A percentile compares a stretch with the other conserved stretches of the same genome.
Conservation (phyloP, 495 filamentous ascomycete species). For the Daldinia caldariorum region DNA sequence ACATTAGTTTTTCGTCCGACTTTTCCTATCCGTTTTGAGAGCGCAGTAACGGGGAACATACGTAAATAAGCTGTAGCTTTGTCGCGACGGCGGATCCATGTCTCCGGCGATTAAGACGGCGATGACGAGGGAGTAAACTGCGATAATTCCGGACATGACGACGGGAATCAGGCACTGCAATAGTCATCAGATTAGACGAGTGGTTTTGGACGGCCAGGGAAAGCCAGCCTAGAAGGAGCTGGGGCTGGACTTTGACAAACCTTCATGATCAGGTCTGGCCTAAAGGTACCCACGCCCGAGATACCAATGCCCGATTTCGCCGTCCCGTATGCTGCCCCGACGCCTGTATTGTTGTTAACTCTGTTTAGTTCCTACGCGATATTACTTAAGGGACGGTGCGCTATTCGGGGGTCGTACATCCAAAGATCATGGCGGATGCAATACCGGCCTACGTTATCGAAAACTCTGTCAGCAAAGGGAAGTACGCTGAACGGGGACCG, state of each 20-base stretch:
- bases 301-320: conserved; percentile 98
- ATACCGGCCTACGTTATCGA: conserved; percentile 74
- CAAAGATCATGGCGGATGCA: conserved; percentile 93
- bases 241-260: conserved; percentile 53
- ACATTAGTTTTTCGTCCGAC: conserved; percentile 35
- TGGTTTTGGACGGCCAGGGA: background rate
- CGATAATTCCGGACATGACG: conserved; percentile 99
- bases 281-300: conserved; percentile 89
- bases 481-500: conserved; percentile 45
- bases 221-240: background rate
- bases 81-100: conserved; percentile 69
- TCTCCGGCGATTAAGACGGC: conserved; percentile 92
- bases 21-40: conserved; percentile 3
- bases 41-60: conserved; percentile 52
- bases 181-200: conserved; percentile 14
- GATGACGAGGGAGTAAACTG: conserved; percentile 96
- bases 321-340: conserved; percentile 96
- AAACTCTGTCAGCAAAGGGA: conserved; percentile 53
- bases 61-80: conserved; percentile 84
- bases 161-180: conserved; percentile 88
- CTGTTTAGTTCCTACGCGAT: conserved; percentile 34
- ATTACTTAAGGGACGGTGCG: conserved; percentile 15
- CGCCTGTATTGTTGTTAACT: conserved; percentile 61
- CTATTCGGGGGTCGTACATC: conserved; percentile 68
- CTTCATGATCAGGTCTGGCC: conserved; percentile 99